Conservation (phyloP, 2,329 filamentous ascomycete genomes). For the Thelonectria discophora region DNA sequence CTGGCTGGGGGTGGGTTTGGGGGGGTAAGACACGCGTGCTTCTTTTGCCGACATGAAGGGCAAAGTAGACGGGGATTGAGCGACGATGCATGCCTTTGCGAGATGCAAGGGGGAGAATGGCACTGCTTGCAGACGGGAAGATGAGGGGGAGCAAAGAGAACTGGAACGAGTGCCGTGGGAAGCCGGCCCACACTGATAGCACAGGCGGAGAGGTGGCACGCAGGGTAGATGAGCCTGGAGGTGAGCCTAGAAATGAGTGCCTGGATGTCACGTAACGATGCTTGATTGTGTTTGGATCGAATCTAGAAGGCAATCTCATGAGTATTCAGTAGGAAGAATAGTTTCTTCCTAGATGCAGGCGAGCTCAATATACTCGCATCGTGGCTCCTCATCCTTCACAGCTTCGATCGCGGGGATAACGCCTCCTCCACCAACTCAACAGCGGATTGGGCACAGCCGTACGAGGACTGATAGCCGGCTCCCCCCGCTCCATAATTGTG, state of each 20-base stretch:
- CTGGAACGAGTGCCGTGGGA: neutral
- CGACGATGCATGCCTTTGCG: conserved; percentile 2
- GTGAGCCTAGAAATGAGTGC: too few species aligned
- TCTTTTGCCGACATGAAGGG: neutral
- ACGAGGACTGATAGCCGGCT: conserved; percentile 64
- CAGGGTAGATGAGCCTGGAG: too few species aligned
- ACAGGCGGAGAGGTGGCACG: too few species aligned
- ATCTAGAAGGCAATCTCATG: too few species aligned
- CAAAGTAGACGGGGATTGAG: neutral
- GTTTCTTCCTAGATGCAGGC: too few species aligned
- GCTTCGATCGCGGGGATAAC: neutral
- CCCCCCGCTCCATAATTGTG: conserved; percentile 78
- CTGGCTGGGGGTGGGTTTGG: neutral
- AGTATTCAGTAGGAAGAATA: too few species aligned
- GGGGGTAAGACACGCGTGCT: neutral
- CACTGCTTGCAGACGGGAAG: neutral
- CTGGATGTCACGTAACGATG: too few species aligned
- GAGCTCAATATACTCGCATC: neutral
- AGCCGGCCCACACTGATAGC: neutral
- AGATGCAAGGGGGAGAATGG: conserved; percentile 13
- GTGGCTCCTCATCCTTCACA: neutral
- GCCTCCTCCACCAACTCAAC: conserved; percentile 11
- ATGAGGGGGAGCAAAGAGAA: conserved; percentile 2
- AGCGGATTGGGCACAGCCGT: conserved; percentile 12
- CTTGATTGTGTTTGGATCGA: too few species aligned